A percentile compares a stretch with the other conserved stretches of the same genome.
Evolutionary conservation across 2,329 filamentous ascomycete genomes (phyloP).

Genomic region (Cladosporium oxysporum): DNA sequence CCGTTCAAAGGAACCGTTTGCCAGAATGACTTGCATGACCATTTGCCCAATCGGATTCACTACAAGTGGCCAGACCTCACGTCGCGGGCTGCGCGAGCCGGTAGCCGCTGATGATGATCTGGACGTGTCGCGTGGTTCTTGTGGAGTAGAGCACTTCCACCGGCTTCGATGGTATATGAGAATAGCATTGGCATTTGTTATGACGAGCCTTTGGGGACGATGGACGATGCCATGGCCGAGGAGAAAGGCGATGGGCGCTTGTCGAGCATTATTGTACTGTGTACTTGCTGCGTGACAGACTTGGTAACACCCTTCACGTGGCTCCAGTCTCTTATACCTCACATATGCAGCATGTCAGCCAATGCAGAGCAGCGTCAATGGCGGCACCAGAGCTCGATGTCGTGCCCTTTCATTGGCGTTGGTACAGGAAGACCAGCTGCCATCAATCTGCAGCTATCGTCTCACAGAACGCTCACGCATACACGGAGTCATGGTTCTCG

Average conservation of each 20-base stretch:
- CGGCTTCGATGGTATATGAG: neutral
- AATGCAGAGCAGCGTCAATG: neutral
- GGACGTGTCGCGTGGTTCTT: slow-evolving; percentile 10
- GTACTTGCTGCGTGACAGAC: neutral
- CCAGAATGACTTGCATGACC: slow-evolving; percentile 17
- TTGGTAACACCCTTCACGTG: neutral
- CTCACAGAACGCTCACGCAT: neutral
- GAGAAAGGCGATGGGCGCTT: neutral
- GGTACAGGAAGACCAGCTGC: slow-evolving; percentile 16
- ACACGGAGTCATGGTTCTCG: neutral
- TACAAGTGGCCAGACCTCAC: neutral
- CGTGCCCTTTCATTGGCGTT: neutral
- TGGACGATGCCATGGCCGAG: neutral
- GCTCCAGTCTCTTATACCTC: neutral
- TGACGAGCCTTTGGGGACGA: neutral
- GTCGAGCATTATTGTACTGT: neutral
- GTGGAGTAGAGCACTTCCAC: neutral
- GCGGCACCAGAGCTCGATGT: neutral
- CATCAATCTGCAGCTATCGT: slow-evolving; percentile 5
- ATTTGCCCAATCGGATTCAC: neutral
- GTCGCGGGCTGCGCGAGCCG: neutral
- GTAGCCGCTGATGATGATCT: slow-evolving; percentile 6
- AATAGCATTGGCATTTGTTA: neutral
- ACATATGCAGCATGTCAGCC: neutral
- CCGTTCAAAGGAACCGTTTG: slow-evolving; percentile 10